Evolutionary conservation across 352 stramenopile genomes (phyloP).

Genomic region (Pythium apleroticum): DNA sequence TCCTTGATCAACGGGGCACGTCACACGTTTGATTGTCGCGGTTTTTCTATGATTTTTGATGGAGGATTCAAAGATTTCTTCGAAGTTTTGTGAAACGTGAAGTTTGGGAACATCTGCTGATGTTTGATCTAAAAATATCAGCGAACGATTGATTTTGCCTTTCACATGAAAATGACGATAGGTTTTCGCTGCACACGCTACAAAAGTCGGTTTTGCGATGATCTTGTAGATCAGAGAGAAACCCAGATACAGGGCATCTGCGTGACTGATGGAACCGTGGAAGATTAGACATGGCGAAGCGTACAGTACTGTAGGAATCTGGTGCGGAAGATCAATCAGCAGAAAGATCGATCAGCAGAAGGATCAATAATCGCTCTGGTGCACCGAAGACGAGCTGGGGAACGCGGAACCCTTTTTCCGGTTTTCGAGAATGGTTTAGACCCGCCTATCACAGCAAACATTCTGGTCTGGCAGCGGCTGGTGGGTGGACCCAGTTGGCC

Average conservation of each 20-base stretch:
- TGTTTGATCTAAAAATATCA: not conserved
- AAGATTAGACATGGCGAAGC: not conserved
- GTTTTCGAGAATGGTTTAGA: not conserved
- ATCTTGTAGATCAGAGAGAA: not conserved
- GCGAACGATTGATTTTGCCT: not conserved
- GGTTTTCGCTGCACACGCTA: not conserved
- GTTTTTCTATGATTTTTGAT: not conserved
- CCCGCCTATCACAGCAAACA: not conserved
- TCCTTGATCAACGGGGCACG: not conserved
- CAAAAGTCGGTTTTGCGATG: no score
- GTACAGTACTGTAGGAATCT: not conserved
- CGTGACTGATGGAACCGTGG: not conserved
- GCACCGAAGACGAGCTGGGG: not conserved
- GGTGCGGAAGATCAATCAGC: no score
- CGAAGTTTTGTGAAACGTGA: not conserved
- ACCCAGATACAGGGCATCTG: constrained; percentile 1
- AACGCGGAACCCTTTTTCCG: not conserved
- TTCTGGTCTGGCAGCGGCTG: not conserved
- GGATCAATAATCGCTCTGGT: not conserved
- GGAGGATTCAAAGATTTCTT: not conserved
- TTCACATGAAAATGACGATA: not conserved
- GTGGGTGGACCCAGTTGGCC: not conserved
- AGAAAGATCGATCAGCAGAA: not conserved
- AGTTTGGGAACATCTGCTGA: not conserved
- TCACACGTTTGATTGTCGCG: constrained; percentile 1